A percentile compares a stretch with the other conserved stretches of the same genome.
Evolutionary conservation across 1,139 yeast species (phyloP).

Genomic region (Scheffersomyces illinoinensis): DNA sequence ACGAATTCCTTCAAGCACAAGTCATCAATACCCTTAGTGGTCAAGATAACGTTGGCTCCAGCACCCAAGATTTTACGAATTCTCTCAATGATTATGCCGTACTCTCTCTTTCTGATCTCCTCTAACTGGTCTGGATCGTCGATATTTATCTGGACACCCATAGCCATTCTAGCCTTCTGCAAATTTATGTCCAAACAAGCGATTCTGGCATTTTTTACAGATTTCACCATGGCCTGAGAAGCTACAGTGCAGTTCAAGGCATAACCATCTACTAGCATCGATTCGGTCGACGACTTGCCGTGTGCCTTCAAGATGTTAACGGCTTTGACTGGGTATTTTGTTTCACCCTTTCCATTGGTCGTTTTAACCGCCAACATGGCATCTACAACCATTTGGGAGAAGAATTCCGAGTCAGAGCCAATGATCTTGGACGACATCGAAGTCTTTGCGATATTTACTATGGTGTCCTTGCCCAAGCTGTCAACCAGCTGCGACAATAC

Average conservation of each 20-base stretch:
- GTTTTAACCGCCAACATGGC: conserved; percentile 96
- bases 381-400: conserved; percentile 88
- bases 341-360: conserved; percentile 82
- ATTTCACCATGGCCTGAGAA: conserved; percentile 92
- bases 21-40: conserved; percentile 98
- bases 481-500: conserved; percentile 83
- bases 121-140: conserved; percentile 98
- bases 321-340: conserved; percentile 94
- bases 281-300: conserved; percentile 89
- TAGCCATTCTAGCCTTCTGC: conserved; percentile 96
- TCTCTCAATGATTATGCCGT: conserved; percentile 86
- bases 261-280: conserved; percentile 86
- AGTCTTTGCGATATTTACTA: conserved; percentile 89
- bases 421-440: conserved; percentile 97
- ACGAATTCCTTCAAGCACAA: conserved; percentile 93
- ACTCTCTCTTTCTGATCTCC: conserved; percentile 92
- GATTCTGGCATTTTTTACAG: conserved; percentile 72
- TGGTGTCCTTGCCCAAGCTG: conserved; percentile 77
- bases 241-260: conserved; percentile 98
- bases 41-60: conserved; percentile 95
- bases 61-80: conserved; percentile 83
- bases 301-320: conserved; percentile 95
- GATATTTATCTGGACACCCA: conserved; percentile 96
- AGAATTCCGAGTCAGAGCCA: conserved; percentile 93
- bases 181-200: conserved; percentile 93